A percentile compares a stretch with the other conserved stretches of the same genome.
These are phyloP conservation scores for Nadsonia starkeyi-henricii DNA, from an alignment of 1,139 yeast genomes.

Conservation along the genomic window DNA sequence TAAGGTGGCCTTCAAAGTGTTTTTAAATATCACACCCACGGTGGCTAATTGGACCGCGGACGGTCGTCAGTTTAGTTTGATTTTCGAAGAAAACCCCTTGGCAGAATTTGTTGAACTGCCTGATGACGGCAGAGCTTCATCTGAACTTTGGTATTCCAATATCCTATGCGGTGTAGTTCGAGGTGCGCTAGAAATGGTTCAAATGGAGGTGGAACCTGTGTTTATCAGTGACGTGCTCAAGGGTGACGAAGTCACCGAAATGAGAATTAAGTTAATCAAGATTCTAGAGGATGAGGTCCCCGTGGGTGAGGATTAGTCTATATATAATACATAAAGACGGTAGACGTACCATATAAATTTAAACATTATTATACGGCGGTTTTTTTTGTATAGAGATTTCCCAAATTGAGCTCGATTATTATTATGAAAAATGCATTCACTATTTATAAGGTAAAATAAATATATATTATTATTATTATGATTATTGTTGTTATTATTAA, in stretches of 20 bases:
- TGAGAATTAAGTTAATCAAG: constrained; percentile 55
- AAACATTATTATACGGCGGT: too few relatives aligned
- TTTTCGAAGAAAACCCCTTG: constrained; percentile 75
- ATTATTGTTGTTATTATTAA: too few relatives aligned
- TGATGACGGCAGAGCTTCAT: constrained; percentile 50
- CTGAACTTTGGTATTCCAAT: constrained; percentile 85
- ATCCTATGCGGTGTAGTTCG: constrained; percentile 77
- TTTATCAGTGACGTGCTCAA: constrained; percentile 70
- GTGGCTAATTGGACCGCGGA: constrained; percentile 69
- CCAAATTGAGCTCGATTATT: too few relatives aligned
- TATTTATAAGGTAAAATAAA: too few relatives aligned
- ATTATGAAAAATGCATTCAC: too few relatives aligned
- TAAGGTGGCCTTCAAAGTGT: constrained; percentile 81
- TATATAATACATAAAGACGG: not conserved
- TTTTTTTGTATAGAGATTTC: too few relatives aligned
- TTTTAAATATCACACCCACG: constrained; percentile 66
- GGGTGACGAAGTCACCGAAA: constrained; percentile 74
- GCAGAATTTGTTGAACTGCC: constrained; percentile 94
- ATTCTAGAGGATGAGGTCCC: constrained; percentile 89
- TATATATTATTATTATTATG: too few relatives aligned
- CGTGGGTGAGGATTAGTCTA: constrained; percentile 75
- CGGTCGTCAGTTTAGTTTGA: constrained; percentile 56
- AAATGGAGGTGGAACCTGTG: constrained; percentile 71
- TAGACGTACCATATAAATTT: too few relatives aligned
- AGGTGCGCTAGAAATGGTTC: constrained; percentile 94